Percentiles rank a stretch among this genome's conserved stretches.
These are phyloP conservation scores for Candolleomyces aberdarensis DNA, from an alignment of 768 basidiomycete species.

Conservation along the genomic window DNA sequence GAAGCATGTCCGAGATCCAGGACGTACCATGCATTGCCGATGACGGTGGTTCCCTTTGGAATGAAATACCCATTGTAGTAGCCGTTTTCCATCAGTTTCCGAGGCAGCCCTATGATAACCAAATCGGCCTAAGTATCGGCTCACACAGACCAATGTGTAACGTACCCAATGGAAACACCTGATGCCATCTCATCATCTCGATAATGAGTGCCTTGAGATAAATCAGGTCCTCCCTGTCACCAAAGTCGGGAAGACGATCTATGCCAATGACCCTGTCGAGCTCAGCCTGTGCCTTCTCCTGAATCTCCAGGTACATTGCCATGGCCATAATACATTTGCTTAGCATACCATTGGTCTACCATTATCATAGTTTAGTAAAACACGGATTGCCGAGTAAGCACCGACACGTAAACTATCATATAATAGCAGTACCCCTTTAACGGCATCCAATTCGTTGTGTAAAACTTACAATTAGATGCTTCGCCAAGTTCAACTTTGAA, in stretches of 20 bases:
- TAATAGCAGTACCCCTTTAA: too few relatives aligned
- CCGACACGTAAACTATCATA: too few relatives aligned
- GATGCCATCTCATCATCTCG: slow-evolving; percentile 16
- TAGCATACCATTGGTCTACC: not conserved
- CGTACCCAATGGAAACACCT: not conserved
- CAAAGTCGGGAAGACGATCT: slow-evolving; percentile 19
- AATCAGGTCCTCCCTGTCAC: slow-evolving; percentile 13
- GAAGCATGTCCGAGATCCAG: not conserved
- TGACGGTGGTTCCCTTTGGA: slow-evolving; percentile 8
- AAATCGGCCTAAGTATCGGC: too few relatives aligned
- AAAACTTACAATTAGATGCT: too few relatives aligned
- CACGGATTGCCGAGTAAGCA: too few relatives aligned
- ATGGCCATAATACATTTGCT: slow-evolving; percentile 9
- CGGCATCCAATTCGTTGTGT: too few relatives aligned
- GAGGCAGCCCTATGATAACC: slow-evolving; percentile 8
- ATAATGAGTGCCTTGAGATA: slow-evolving; percentile 19
- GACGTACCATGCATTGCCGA: slow-evolving; percentile 8
- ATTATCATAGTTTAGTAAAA: too few relatives aligned
- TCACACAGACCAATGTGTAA: not conserved
- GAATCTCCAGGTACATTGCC: slow-evolving; percentile 12
- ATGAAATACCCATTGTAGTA: slow-evolving; percentile 9
- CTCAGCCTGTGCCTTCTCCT: slow-evolving; percentile 19
- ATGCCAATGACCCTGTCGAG: slow-evolving; percentile 18
- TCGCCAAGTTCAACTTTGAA: too few relatives aligned
- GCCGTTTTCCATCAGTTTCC: slow-evolving; percentile 1